Conservation (phyloP, 192 early-diverging fungal genomes). For the Entomortierella beljakovae region DNA sequence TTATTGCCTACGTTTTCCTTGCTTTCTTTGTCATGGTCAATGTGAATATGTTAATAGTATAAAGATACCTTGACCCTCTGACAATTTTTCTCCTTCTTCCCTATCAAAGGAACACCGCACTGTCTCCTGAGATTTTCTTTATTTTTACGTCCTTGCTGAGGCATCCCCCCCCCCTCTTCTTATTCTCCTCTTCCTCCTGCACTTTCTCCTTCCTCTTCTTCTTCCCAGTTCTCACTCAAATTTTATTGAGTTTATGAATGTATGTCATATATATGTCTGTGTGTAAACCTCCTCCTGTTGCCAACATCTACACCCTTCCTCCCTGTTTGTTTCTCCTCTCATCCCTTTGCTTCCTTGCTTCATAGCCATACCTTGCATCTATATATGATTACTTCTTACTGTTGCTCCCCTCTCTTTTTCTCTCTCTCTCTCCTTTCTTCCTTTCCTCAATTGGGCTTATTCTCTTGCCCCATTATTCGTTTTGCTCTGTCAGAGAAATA, state of each 20-base stretch:
- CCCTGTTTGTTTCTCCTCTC: background rate
- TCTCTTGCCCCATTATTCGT: too few species aligned
- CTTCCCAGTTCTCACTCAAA: background rate
- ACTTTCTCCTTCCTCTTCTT: background rate
- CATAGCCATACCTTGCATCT: background rate
- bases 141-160: background rate
- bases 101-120: background rate
- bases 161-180: background rate
- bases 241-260: background rate
- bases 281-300: too few species aligned
- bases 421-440: background rate
- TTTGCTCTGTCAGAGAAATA: background rate
- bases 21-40: too few species aligned
- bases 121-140: slow-evolving; percentile 21
- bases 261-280: too few species aligned
- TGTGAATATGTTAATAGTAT: too few species aligned
- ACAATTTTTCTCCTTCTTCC: background rate
- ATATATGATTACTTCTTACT: background rate
- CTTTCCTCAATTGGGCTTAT: background rate
- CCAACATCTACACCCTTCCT: background rate
- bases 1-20: background rate
- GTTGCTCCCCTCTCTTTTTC: background rate
- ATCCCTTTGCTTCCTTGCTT: background rate
- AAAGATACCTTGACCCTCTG: background rate
- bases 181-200: background rate